Evolutionary conservation across 805 yeast genomes (phyloP).

Genomic region (Starmerella stigmatis): DNA sequence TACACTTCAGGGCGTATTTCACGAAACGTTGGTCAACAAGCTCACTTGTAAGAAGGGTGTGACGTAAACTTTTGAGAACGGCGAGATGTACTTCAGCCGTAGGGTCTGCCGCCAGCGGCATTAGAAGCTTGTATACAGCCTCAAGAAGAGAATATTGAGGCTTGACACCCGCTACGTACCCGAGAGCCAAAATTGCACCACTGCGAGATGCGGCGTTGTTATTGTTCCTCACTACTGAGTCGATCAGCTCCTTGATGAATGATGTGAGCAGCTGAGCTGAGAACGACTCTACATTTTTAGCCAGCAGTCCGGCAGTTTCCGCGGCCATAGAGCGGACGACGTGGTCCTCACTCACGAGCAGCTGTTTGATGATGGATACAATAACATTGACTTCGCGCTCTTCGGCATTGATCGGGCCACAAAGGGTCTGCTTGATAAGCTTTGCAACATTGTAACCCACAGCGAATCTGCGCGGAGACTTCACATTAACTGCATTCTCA

Average conservation of each 20-base stretch:
- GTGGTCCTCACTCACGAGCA: slow-evolving; percentile 35
- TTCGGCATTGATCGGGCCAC: neutral
- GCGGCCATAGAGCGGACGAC: slow-evolving; percentile 42
- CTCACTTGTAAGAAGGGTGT: slow-evolving; percentile 47
- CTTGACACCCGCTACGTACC: slow-evolving; percentile 36
- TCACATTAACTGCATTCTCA: slow-evolving; percentile 26
- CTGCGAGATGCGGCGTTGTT: slow-evolving; percentile 57
- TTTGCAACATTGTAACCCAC: slow-evolving; percentile 15
- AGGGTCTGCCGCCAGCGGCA: slow-evolving; percentile 61
- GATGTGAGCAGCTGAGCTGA: slow-evolving; percentile 19
- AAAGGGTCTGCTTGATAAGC: slow-evolving; percentile 8
- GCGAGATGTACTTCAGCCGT: slow-evolving; percentile 76
- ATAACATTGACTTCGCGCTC: slow-evolving; percentile 37
- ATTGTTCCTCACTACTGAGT: slow-evolving; percentile 48
- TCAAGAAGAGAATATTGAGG: slow-evolving; percentile 12
- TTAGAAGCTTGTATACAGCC: slow-evolving; percentile 24
- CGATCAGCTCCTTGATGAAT: slow-evolving; percentile 46
- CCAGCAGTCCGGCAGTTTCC: slow-evolving; percentile 47
- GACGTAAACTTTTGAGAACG: slow-evolving; percentile 50
- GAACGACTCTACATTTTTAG: slow-evolving; percentile 23
- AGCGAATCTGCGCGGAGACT: slow-evolving; percentile 10
- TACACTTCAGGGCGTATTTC: slow-evolving; percentile 34
- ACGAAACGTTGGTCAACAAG: slow-evolving; percentile 38
- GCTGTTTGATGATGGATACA: slow-evolving; percentile 41
- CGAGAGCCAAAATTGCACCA: slow-evolving; percentile 42